These are phyloP conservation scores for Arthrobotrys megalospora DNA, from an alignment of 2,329 filamentous ascomycete genomes.

Conservation along the genomic window DNA sequence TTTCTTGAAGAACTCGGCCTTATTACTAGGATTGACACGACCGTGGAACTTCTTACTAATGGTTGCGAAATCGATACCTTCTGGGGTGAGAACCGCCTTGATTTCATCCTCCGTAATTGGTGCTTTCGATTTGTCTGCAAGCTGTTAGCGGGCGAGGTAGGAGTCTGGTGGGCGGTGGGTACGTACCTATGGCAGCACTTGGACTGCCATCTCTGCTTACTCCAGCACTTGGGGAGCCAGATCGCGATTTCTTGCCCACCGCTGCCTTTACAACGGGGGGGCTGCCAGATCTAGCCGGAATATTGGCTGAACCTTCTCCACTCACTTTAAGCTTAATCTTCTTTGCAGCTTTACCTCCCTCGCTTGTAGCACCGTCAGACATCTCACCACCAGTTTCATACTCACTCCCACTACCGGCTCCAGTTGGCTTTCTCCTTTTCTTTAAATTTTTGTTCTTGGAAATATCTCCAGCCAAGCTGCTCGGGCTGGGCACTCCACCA, in stretches of 20 bases:
- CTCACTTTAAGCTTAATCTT: slow-evolving; percentile 62
- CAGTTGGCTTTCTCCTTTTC: slow-evolving; percentile 63
- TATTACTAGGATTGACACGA: slow-evolving; percentile 61
- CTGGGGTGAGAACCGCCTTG: slow-evolving; percentile 63
- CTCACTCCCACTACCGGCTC: slow-evolving; percentile 60
- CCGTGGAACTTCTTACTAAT: slow-evolving; percentile 63
- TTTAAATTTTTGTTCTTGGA: slow-evolving; percentile 56
- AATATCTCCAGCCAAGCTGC: slow-evolving; percentile 28
- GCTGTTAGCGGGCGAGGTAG: background rate
- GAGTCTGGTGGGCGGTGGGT: background rate
- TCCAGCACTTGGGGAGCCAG: slow-evolving; percentile 58
- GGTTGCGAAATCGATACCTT: slow-evolving; percentile 64
- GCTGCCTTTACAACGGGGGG: slow-evolving; percentile 28
- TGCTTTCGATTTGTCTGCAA: slow-evolving; percentile 63
- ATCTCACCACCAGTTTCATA: slow-evolving; percentile 63
- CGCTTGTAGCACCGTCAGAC: slow-evolving; percentile 62
- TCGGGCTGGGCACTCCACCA: slow-evolving; percentile 48
- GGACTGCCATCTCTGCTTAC: slow-evolving; percentile 52
- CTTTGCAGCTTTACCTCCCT: slow-evolving; percentile 63
- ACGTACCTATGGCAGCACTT: slow-evolving; percentile 45
- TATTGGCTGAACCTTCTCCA: slow-evolving; percentile 51
- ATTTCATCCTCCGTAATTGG: slow-evolving; percentile 64
- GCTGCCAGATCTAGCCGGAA: slow-evolving; percentile 52
- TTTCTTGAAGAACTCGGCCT: slow-evolving; percentile 59
- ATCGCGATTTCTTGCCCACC: slow-evolving; percentile 57